Base-by-base conservation (phyloP, 2,329 filamentous ascomycete genomes). In the Calonectria pseudoturangicola region DNA sequence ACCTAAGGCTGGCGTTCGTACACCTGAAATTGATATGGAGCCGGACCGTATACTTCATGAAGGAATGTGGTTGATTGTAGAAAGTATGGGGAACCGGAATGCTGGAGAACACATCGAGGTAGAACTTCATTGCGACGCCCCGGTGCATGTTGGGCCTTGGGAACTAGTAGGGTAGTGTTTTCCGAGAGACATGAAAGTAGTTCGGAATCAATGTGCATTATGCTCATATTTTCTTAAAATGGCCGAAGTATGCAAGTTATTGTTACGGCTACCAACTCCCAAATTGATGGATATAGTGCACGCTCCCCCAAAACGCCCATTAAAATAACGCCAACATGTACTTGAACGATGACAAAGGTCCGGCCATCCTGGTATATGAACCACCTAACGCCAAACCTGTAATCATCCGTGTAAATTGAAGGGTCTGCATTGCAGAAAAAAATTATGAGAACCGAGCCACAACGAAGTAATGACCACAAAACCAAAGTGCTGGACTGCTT, bases 41-140 rank as follows among this genome's bases (percentile, higher is more conserved):
- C 93, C 94, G 0, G 88, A 86, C n/a, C 84, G 89, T 75, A 85
- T 87, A 70, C 84, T 84, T 36, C 84, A 84, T 12, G 89, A 89
- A 25, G 92, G 92, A 21, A 82, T 95, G 70, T 97, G 94, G 93
- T 86, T 98, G 66, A 93, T 98, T 7, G 86, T 98, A 50, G 95
- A 98, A 84, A 89, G 93, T 75, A 89, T 96, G 79, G 93, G 92
- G n/a, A 89, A 89, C 13, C 87, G 81, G 28, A 79, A 81, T 28
- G 78, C 77, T 4, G 75, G 80, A 2, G 82, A 85, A 28, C 83
- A 86, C 70, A 89, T 94, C 9, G 84, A 86, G 50, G 85, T 90
- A 2, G 91, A 89, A 75, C 77, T 91, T 9, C 83, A 89, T 21
- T 89, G 87, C 68, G 89, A 89, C 69, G 86, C 86, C 10, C 84